Conservation (phyloP, 2,329 filamentous ascomycete genomes). For the Diaporthe aspalathi region DNA sequence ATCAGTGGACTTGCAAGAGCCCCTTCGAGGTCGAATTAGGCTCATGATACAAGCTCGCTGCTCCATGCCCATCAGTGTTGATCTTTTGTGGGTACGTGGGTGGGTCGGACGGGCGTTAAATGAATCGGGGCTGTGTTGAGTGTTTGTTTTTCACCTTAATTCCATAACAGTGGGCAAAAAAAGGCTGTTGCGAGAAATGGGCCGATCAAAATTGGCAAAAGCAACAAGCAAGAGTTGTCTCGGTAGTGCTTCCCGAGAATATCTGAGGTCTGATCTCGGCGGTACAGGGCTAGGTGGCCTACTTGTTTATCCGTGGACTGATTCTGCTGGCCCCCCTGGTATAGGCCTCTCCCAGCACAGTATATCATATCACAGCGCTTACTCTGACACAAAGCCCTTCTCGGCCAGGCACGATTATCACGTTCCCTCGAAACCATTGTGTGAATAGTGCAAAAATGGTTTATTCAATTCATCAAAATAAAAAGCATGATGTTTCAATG, state of each 20-base stretch:
- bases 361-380: not conserved
- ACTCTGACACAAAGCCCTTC: not conserved
- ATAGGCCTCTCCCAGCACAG: too few relatives aligned
- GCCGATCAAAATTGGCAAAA: too few relatives aligned
- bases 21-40: constrained; percentile 2
- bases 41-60: constrained; percentile 12
- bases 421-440: too few relatives aligned
- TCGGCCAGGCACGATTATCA: not conserved
- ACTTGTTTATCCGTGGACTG: too few relatives aligned
- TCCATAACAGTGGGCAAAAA: not conserved
- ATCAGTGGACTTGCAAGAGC: not conserved
- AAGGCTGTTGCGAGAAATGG: not conserved
- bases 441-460: constrained; percentile 3
- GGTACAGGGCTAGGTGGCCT: too few relatives aligned
- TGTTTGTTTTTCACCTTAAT: not conserved
- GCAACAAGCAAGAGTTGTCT: too few relatives aligned
- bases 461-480: constrained; percentile 26
- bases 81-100: constrained; percentile 19
- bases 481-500: constrained; percentile 14
- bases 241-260: too few relatives aligned
- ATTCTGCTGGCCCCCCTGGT: not conserved
- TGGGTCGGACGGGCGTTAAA: not conserved
- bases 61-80: not conserved
- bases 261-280: too few relatives aligned
- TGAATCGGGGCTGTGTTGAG: not conserved